These are phyloP conservation scores for Sequoia sempervirens DNA, from an alignment of 75 land plant species.

Conservation along the genomic window DNA sequence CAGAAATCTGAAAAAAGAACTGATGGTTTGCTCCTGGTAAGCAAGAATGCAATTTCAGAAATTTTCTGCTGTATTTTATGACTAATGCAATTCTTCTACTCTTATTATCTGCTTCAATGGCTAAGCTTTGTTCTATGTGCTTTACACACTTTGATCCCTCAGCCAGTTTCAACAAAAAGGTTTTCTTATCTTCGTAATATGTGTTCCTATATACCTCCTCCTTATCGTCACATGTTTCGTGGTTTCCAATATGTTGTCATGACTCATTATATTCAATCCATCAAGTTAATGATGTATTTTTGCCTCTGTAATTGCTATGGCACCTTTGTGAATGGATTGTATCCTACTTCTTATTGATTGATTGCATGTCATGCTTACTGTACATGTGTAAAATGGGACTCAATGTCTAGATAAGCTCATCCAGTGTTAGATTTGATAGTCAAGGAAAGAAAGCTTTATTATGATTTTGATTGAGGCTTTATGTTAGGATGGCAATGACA, in stretches of 20 bases:
- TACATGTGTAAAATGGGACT: not conserved
- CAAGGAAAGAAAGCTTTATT: constrained; percentile 5
- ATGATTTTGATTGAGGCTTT: constrained; percentile 3
- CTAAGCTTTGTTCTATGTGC: not conserved
- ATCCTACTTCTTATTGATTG: not conserved
- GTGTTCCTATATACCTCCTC: too few relatives aligned
- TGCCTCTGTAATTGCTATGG: too few relatives aligned
- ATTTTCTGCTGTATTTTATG: not conserved
- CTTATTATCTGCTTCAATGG: too few relatives aligned
- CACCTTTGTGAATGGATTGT: not conserved
- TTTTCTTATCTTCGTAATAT: too few relatives aligned
- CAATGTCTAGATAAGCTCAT: not conserved
- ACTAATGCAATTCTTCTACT: too few relatives aligned
- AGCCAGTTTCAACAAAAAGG: too few relatives aligned
- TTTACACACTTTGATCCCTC: not conserved
- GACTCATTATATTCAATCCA: too few relatives aligned
- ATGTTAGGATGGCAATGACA: not conserved
- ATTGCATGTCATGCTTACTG: not conserved
- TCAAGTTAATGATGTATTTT: not conserved
- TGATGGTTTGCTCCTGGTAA: not conserved
- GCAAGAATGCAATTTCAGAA: too few relatives aligned
- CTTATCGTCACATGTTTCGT: too few relatives aligned
- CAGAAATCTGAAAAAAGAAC: not conserved
- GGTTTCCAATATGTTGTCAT: too few relatives aligned
- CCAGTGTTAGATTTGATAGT: not conserved